Conservation (phyloP, 306 rosid species). For the Potentilla sterilis region DNA sequence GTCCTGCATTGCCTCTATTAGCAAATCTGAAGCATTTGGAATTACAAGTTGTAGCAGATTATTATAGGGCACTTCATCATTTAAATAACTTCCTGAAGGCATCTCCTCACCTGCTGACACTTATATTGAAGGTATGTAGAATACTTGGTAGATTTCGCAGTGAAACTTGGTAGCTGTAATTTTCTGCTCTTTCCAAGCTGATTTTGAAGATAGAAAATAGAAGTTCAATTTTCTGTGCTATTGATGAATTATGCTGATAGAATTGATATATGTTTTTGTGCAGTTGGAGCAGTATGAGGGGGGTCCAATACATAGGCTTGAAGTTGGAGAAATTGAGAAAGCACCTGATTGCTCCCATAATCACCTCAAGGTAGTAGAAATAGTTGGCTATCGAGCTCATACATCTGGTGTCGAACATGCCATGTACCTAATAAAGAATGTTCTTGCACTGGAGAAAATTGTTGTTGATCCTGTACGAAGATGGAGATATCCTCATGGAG, state of each 20-base stretch:
- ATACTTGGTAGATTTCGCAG: background rate
- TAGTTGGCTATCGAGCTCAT: slow-evolving; percentile 2
- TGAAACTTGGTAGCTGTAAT: background rate
- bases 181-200: background rate
- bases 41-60: background rate
- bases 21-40: slow-evolving; percentile 2
- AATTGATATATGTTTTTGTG: background rate
- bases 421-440: background rate
- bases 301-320: background rate
- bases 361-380: background rate
- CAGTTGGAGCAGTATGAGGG: background rate
- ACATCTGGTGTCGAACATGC: background rate
- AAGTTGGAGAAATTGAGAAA: background rate
- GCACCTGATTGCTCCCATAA: background rate
- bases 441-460: background rate
- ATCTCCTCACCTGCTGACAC: background rate
- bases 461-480: background rate
- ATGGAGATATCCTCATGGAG: background rate
- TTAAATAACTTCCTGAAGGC: background rate
- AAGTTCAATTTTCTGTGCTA: background rate
- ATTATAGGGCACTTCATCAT: background rate
- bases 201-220: background rate
- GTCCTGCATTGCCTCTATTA: background rate
- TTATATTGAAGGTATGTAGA: background rate
- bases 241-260: background rate